phyloP scores from a whole-genome alignment of 345 rosid genomes.

The Brassica juncea region DNA sequence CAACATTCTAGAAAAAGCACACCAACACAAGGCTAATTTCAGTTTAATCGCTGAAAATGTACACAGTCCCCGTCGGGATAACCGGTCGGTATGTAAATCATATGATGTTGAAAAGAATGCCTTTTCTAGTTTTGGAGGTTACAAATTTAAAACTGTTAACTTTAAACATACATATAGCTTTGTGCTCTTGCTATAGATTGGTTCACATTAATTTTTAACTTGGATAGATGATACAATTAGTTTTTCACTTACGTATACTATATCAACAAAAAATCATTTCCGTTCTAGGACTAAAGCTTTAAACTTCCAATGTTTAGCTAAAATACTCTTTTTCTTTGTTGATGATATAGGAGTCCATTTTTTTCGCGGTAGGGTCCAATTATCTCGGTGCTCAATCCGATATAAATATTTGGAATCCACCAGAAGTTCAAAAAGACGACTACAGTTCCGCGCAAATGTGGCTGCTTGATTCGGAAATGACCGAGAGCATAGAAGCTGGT shows the following conservation, averaged over 20 bases:
- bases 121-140: not conserved
- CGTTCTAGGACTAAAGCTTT: not conserved
- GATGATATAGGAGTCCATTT: constrained; percentile 40
- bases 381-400: constrained; percentile 47
- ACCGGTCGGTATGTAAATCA: constrained; percentile 45
- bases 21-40: not conserved
- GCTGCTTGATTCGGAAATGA: constrained; percentile 34
- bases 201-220: too few species aligned
- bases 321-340: not conserved
- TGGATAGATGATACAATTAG: not conserved
- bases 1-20: constrained; percentile 11
- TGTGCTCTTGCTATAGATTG: not conserved
- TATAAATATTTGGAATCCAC: constrained; percentile 63
- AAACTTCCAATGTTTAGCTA: not conserved
- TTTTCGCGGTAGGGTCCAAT: constrained; percentile 41
- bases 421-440: constrained; percentile 33
- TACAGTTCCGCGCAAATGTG: constrained; percentile 54
- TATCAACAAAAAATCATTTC: not conserved
- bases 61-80: not conserved
- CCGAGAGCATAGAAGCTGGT: constrained; percentile 54
- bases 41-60: not conserved
- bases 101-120: not conserved
- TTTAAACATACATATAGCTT: not conserved
- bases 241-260: not conserved
- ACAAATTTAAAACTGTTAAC: not conserved